Evolutionary conservation across 768 basidiomycete genomes (phyloP).

Genomic region (Kwoniella bestiolae): DNA sequence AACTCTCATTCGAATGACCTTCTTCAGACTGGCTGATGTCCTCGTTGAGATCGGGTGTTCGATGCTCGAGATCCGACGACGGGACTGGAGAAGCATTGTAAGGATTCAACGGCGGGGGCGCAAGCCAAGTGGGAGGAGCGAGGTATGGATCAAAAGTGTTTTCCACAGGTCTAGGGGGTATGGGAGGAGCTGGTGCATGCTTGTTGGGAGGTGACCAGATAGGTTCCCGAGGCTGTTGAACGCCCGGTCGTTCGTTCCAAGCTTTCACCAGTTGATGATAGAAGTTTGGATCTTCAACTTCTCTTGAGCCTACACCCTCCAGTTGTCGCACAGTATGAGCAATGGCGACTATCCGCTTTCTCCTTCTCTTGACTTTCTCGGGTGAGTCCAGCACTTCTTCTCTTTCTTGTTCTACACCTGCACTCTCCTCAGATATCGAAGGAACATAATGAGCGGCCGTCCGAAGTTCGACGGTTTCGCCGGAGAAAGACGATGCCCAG

Average conservation of each 20-base stretch:
- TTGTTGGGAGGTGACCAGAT: constrained; percentile 13
- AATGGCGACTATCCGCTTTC: constrained; percentile 44
- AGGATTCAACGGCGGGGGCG: constrained; percentile 3
- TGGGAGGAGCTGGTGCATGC: constrained; percentile 3
- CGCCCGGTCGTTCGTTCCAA: constrained; percentile 39
- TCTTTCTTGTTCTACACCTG: constrained; percentile 1
- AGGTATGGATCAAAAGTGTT: constrained; percentile 12
- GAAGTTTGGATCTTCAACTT: constrained; percentile 44
- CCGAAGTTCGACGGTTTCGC: constrained; percentile 45
- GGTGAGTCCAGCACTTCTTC: constrained; percentile 35
- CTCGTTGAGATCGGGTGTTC: constrained; percentile 5
- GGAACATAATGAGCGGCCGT: constrained; percentile 43
- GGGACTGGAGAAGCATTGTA: constrained; percentile 4
- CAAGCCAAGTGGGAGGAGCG: constrained; percentile 21
- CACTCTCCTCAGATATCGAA: background rate
- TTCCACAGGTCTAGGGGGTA: constrained; percentile 10
- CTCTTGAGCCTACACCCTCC: constrained; percentile 43
- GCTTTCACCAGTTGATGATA: constrained; percentile 38
- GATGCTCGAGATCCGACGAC: constrained; percentile 17
- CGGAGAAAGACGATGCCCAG: constrained; percentile 48
- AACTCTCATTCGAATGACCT: constrained; percentile 12
- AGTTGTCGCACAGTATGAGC: constrained; percentile 49
- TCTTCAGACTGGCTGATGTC: background rate
- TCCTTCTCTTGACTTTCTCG: constrained; percentile 20
- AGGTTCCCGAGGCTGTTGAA: constrained; percentile 13